These are phyloP conservation scores for Nigrospora osmanthi DNA, from an alignment of 2,329 filamentous ascomycete species.

Conservation along the genomic window DNA sequence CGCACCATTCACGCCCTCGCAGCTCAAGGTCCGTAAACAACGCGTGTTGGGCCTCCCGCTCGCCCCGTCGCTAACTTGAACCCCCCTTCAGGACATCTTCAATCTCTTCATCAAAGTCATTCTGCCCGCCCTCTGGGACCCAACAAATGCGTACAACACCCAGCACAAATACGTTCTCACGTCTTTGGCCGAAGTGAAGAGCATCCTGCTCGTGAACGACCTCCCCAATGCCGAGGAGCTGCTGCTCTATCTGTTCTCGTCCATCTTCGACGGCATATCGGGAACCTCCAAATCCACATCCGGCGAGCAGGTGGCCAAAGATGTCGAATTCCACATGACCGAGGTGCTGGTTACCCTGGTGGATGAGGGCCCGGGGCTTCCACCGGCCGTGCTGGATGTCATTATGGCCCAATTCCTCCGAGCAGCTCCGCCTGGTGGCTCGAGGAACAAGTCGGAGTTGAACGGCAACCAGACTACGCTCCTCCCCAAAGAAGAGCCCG, in stretches of 20 bases:
- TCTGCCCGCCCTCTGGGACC: conserved; percentile 77
- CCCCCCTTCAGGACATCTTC: conserved; percentile 81
- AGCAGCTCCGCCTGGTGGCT: conserved; percentile 64
- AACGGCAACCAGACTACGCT: conserved; percentile 78
- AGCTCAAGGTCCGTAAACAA: conserved; percentile 67
- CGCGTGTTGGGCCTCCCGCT: background rate
- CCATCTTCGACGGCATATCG: conserved; percentile 87
- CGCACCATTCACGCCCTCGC: conserved; percentile 83
- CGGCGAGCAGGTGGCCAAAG: conserved; percentile 81
- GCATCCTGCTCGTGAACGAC: conserved; percentile 84
- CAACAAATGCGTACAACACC: conserved; percentile 81
- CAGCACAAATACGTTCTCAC: conserved; percentile 89
- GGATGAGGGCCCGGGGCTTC: conserved; percentile 74
- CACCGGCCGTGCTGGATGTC: conserved; percentile 77
- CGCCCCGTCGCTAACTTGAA: conserved; percentile 1
- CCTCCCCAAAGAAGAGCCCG: conserved; percentile 77
- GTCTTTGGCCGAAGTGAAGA: conserved; percentile 88
- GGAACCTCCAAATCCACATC: conserved; percentile 64
- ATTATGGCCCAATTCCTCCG: conserved; percentile 94
- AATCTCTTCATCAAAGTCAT: conserved; percentile 77
- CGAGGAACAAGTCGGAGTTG: conserved; percentile 49
- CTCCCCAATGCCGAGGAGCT: conserved; percentile 75
- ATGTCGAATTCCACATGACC: conserved; percentile 89
- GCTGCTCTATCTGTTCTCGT: conserved; percentile 73
- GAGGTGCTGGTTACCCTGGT: conserved; percentile 77